Conservation (phyloP, 148 eudicot species). For the Silene uniflora region DNA sequence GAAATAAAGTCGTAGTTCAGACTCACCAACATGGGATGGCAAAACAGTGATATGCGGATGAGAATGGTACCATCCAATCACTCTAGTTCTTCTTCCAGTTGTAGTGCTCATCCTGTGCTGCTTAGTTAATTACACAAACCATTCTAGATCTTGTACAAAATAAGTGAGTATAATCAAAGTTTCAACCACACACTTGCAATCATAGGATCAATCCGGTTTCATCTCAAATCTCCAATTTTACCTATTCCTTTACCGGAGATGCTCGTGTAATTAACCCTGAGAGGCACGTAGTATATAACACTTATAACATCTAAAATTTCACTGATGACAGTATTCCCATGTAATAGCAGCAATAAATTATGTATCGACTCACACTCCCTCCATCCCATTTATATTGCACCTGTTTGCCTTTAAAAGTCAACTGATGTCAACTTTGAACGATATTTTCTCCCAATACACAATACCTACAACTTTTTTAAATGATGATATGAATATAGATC, state of each 20-base stretch:
- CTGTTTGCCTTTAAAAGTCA: too few relatives aligned
- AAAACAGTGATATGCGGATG: slow-evolving; percentile 99
- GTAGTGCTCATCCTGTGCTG: slow-evolving; percentile 76
- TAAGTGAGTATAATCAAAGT: not conserved
- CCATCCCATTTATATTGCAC: too few relatives aligned
- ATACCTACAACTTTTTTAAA: too few relatives aligned
- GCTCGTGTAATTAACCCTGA: not conserved
- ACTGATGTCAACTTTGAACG: too few relatives aligned
- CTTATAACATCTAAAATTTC: too few relatives aligned
- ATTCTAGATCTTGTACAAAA: not conserved
- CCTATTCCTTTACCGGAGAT: not conserved
- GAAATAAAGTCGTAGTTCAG: slow-evolving; percentile 1
- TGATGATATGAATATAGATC: too few relatives aligned
- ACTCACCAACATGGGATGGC: slow-evolving; percentile 98
- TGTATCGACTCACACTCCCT: too few relatives aligned
- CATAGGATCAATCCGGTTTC: not conserved
- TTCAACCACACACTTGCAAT: not conserved
- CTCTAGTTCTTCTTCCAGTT: slow-evolving; percentile 90
- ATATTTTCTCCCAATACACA: too few relatives aligned
- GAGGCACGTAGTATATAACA: too few relatives aligned
- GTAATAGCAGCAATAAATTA: too few relatives aligned
- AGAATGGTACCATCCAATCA: slow-evolving; percentile 99
- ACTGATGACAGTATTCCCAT: too few relatives aligned
- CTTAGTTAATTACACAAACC: slow-evolving; percentile 54
- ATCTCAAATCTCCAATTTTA: not conserved